Evolutionary conservation across 2,329 filamentous ascomycete genomes (phyloP).

Genomic region (Paracoccidioides lutzii): DNA sequence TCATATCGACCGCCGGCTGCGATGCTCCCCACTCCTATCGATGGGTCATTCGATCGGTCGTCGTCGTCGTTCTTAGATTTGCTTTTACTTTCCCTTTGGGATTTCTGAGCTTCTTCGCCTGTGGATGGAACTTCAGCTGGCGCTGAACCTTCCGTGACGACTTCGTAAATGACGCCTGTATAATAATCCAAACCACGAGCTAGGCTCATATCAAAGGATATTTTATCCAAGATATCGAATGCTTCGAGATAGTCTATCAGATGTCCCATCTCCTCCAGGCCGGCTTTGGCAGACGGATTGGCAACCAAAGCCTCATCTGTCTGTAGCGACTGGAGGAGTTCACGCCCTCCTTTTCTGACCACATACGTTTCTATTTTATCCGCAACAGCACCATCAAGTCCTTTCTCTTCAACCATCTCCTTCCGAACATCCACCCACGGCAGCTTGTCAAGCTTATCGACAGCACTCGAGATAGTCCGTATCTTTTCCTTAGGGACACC

Average conservation of each 20-base stretch:
- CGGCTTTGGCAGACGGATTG: conserved; percentile 64
- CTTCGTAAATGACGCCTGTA: conserved; percentile 82
- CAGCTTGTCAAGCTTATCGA: conserved; percentile 91
- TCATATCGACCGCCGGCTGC: conserved; percentile 88
- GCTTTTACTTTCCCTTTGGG: conserved; percentile 41
- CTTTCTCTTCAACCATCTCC: conserved; percentile 91
- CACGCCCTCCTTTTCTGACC: conserved; percentile 59
- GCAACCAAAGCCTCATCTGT: conserved; percentile 53
- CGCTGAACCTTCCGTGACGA: conserved; percentile 68
- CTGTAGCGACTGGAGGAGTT: conserved; percentile 59
- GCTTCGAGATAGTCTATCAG: conserved; percentile 73
- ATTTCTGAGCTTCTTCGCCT: conserved; percentile 28
- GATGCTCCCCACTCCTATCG: conserved; percentile 71
- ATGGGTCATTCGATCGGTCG: conserved; percentile 66
- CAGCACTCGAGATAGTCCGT: conserved; percentile 76
- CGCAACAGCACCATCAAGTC: conserved; percentile 59
- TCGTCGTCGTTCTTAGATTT: conserved; percentile 43
- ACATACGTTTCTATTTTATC: conserved; percentile 82
- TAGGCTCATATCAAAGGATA: conserved; percentile 82
- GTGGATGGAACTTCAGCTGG: conserved; percentile 34
- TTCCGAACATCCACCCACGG: conserved; percentile 81
- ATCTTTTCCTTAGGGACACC: conserved; percentile 81
- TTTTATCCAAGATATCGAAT: conserved; percentile 56
- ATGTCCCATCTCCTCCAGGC: conserved; percentile 66
- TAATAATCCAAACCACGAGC: conserved; percentile 89